Base-by-base conservation (phyloP, 169 alveolate species). In the Cryptosporidium baileyi region DNA sequence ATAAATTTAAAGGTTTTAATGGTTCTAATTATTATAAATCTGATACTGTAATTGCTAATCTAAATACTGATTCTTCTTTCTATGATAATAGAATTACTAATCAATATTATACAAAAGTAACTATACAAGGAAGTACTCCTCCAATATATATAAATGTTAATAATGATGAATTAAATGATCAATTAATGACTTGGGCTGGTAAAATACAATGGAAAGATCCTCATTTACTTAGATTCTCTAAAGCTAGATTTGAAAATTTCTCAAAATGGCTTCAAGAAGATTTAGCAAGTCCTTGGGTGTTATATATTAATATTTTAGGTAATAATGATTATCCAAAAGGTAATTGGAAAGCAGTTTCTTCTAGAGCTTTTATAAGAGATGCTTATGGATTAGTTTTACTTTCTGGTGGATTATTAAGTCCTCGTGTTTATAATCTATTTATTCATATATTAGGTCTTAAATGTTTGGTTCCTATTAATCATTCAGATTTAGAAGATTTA, bases 181-280 rank as follows among this genome's bases (percentile, higher is more conserved):
- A 45, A 15, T 34, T 65, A 4, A 51, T 19, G 8, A 65, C 63
- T 13, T 65, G 81, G 81, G 61, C 61, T 2, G 81, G 81, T 26
- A 65, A 57, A 51, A 32, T 47, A 4, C 81, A 65, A 34, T 65
- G 60, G 61, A 65, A 45, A 34, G 81, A 65, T 49, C 81, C 81
- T 47, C 81, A 65, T 32, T 44, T 65, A 8, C 61, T 65, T 24
- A 11, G 47, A n/a, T 65, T 65, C 32, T 65, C 81, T 26, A 65
- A 26, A 26, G 17, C 63, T 22, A 45, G 81, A 30, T 65, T 65
- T 47, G 44, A 32, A 3, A 22, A 38, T 3, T 65, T 65, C 30
- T 26, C 60, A 28, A 65, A 65, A 36, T 65, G 81, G 81, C 61
- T 65, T 45, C 81, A 65, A 49, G 81, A 65, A 3, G 81, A 65